Base-by-base conservation (phyloP, 1,284 basidiomycete genomes). In the Sporisorium scitamineum region DNA sequence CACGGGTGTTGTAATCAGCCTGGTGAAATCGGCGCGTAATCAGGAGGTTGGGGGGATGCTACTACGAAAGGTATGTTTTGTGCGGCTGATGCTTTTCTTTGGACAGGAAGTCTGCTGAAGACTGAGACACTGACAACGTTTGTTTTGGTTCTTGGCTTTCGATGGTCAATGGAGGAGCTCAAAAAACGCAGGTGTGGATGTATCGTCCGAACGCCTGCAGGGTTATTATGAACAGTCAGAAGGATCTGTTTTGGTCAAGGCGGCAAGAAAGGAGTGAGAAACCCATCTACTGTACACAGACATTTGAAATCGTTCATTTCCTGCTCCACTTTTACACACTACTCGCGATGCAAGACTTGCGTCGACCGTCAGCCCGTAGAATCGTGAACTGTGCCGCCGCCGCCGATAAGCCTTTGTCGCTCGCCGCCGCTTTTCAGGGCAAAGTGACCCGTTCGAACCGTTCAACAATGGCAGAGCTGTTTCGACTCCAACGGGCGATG, bases 111-210 rank as follows among this genome's bases (percentile, higher is more conserved):
- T 5, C 27, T 52, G 20, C 50, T 22, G 32, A 34, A 16, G 16
- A 18, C 26, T n/a, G 47, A 9, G 14, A 16, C 9, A 31, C 24
- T 29, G 47, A 48, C 16, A 24, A 24, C 7, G 41, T 8, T 9
- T 13, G n/a, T n/a, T 22, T n/a, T 24, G 5, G 9, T 27, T 5
- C 31, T 27, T 20, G 9, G 1, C 9, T 14, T 22, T 31, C 14
- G 18, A 34, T 52, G 80, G 80, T 79, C n/a, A n/a, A 76, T 80
- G 61, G 63, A 77, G n/a, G 80, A 80, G 55, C 70, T 82, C 44
- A 70, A 73, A n/a, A 26, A 77, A 82, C 31, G 79, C 75, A 14
- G 80, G 80, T 26, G 53, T 82, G 8, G 79, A 82, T n/a, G 69
- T 82, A 6, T 76, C 77, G 42, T 79, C 80, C 16, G 79, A 80